Base-by-base conservation (phyloP, 2,329 filamentous ascomycete genomes). In the Dichotomopilus funicola region DNA sequence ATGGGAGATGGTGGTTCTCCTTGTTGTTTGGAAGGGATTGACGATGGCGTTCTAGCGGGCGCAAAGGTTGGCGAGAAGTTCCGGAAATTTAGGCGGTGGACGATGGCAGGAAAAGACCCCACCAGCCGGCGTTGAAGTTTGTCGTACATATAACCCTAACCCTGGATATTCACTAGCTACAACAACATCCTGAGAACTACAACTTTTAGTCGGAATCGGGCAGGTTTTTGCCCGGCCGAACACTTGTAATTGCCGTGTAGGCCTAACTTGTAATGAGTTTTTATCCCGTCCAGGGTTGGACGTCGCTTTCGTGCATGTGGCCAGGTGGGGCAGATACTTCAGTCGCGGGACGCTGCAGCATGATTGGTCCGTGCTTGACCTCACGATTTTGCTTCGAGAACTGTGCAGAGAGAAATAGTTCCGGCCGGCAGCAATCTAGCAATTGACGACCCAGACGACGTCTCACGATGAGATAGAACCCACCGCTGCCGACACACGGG, bases 381-480 rank as follows among this genome's bases (percentile, higher is more conserved):
- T 60, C 47, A 52, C 49, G 55, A 60, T 60, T 64, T 63, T 59
- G 38, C 52, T 43, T 53, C 46, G 45, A 38, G 19, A 19, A 35
- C 33, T 36, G 40, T 36, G 47, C 53, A 50, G 43, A 56, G 53
- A 59, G 53, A 56, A 53, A 11, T 52, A 56, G 57, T 51, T 51
- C 44, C 52, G 49, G 49, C 54, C 59, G 45, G 58, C 51, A 49
- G 57, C 59, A 58, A 61, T 59, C 61, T 49, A 49, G 57, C 59
- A 58, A 61, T 59, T 62, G 59, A 56, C 60, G 57, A 59, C 45
- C 55, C 50, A 45, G 45, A 53, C 55, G 47, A 33, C 54, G 47
- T 58, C 57, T 53, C 44, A 62, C 55, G 54, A 64, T 64, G 63
- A 59, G 50, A 62, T 63, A 63, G 55, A 58, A 49, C 46, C 40